A percentile compares a stretch with the other conserved stretches of the same genome.
phyloP scores from a whole-genome alignment of 306 rosid genomes.

The Begonia loranthoides region DNA sequence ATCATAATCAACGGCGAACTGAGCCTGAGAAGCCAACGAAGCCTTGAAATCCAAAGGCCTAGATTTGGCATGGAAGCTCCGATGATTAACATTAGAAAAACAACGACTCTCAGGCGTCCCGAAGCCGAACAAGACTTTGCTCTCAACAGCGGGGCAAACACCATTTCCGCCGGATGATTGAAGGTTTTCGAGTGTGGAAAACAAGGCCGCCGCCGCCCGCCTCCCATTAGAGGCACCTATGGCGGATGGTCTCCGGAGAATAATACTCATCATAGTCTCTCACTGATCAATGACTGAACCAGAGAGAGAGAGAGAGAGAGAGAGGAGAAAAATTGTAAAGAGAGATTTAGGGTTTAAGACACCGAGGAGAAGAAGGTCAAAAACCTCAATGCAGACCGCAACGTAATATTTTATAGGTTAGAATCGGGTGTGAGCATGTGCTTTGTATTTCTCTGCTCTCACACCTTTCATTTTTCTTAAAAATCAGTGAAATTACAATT shows the following conservation, averaged over 20 bases:
- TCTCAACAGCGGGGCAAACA: conserved; percentile 5
- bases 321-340: not conserved
- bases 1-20: conserved; percentile 43
- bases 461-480: too few species aligned
- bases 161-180: conserved; percentile 1
- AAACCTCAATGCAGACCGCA: too few species aligned
- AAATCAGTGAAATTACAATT: too few species aligned
- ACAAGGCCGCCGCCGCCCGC: conserved; percentile 3
- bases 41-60: conserved; percentile 39
- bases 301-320: conserved; percentile 3
- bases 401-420: too few species aligned
- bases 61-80: conserved; percentile 34
- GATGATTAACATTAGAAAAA: conserved; percentile 14
- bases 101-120: conserved; percentile 2
- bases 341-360: not conserved
- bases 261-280: conserved; percentile 10
- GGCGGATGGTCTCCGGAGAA: conserved; percentile 11
- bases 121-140: conserved; percentile 8
- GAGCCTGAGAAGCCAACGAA: conserved; percentile 31
- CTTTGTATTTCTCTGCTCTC: too few species aligned
- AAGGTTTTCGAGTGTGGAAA: conserved; percentile 7
- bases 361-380: too few species aligned
- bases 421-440: too few species aligned
- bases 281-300: not conserved
- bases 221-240: conserved; percentile 8